phyloP scores from a whole-genome alignment of 805 yeast species.

The Candida xyloterini region DNA sequence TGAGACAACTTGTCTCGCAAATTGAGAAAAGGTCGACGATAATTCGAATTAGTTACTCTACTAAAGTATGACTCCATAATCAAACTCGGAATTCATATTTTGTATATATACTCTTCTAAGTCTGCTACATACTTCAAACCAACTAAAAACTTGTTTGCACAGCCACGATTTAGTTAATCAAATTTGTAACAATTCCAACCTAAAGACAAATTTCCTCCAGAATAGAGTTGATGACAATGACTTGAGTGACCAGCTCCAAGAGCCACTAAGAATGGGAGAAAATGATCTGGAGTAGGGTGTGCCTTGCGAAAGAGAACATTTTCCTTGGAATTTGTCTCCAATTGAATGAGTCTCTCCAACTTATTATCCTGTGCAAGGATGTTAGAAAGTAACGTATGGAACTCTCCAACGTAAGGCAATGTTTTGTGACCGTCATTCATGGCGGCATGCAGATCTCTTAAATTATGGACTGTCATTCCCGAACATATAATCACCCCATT shows the following conservation, averaged over 20 bases:
- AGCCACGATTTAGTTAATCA: slow-evolving; percentile 15
- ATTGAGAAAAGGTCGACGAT: slow-evolving; percentile 41
- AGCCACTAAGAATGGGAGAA: slow-evolving; percentile 61
- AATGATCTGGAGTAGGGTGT: slow-evolving; percentile 78
- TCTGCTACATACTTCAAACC: slow-evolving; percentile 10
- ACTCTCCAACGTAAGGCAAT: slow-evolving; percentile 50
- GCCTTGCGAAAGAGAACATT: slow-evolving; percentile 41
- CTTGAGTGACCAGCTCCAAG: slow-evolving; percentile 52
- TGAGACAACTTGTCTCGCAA: slow-evolving; percentile 58
- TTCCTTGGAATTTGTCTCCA: slow-evolving; percentile 23
- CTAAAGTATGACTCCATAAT: slow-evolving; percentile 6
- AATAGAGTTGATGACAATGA: slow-evolving; percentile 44
- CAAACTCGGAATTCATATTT: neutral
- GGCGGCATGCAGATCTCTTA: slow-evolving; percentile 48
- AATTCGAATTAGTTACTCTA: slow-evolving; percentile 8
- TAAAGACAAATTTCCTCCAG: slow-evolving; percentile 41
- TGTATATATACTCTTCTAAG: slow-evolving; percentile 2
- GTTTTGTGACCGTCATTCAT: slow-evolving; percentile 20
- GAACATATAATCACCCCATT: slow-evolving; percentile 58
- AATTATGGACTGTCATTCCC: slow-evolving; percentile 80
- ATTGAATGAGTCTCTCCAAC: slow-evolving; percentile 12
- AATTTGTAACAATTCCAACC: slow-evolving; percentile 72
- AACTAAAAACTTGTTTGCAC: slow-evolving; percentile 8
- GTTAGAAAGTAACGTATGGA: slow-evolving; percentile 43
- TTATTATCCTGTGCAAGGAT: slow-evolving; percentile 23